Percentiles rank a stretch among this genome's conserved stretches.
Evolutionary conservation across 2,329 filamentous ascomycete species (phyloP).

Genomic region (Botrytis fragariae): DNA sequence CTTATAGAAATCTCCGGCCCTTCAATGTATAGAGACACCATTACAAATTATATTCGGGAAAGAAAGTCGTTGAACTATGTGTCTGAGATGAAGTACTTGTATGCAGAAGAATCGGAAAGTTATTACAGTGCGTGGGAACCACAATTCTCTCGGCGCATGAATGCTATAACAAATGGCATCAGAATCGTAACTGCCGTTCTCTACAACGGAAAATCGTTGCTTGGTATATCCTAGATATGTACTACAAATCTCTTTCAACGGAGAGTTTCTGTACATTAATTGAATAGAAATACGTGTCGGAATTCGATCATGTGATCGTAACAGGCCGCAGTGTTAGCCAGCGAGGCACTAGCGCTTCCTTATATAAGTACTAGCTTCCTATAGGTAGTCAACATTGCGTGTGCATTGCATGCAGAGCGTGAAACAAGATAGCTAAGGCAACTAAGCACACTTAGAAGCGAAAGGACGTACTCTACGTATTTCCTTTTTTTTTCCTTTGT

Average conservation of each 20-base stretch:
- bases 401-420: no score
- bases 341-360: no score
- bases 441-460: no score
- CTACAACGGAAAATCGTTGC: background rate
- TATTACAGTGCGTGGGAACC: background rate
- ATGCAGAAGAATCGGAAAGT: background rate
- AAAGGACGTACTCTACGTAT: no score
- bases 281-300: no score
- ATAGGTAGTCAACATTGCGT: no score
- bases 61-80: background rate
- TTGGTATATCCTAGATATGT: background rate
- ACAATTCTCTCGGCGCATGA: background rate
- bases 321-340: no score
- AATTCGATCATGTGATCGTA: no score
- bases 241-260: background rate
- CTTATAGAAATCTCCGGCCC: background rate
- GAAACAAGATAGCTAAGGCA: no score
- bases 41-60: background rate
- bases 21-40: background rate
- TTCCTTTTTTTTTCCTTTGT: no score
- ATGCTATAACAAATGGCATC: background rate
- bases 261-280: background rate
- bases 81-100: background rate
- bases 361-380: no score
- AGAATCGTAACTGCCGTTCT: background rate